Evolutionary conservation across 371 early-diverging fungal species (phyloP), one percentile per base, ranked within the genome.

Genomic region (Mortierella sp.): DNA sequence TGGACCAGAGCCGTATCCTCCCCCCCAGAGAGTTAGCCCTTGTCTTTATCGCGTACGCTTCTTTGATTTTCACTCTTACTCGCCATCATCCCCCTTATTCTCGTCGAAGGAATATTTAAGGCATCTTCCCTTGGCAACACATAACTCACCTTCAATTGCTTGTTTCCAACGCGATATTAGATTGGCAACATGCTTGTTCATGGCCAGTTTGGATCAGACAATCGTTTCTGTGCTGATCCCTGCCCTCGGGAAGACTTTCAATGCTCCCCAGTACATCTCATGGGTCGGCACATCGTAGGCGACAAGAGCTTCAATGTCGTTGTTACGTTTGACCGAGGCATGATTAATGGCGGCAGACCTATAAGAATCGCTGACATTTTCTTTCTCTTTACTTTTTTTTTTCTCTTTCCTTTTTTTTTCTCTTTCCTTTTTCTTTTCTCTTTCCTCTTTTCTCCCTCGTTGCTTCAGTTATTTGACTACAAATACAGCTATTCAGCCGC

Each of bases 181-280:
- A 5, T 31, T 83, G 21, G 74, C 75, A 48, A 51, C 80, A 37
- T 78, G 77, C 6, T 69, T 83, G 26, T 85, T 85, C 69, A 78
- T 85, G 85, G 85, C 85, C n/a, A 75, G 76, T 48, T 67, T 85
- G 74, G 85, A 85, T 48, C 61, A 92, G 86, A 95, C 95, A 0
- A 95, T 96, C 71, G 94, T 96, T 50, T 89, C 94, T 2, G 94
- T 93, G 1, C 92, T 95, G 72, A 88, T 95, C 57, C 94, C 95
- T 5, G 88, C 87, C 11, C 93, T 96, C 72, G 92, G 93, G 50
- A 90, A 90, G 34, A 92, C 93, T n/a, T 96, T 96, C 79, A 84
- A 94, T 53, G 88, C 91, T 0, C 87, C 91, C 16, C 82, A 85
- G 55, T 80, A 88, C 71, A 87, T 91, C 74, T 79, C 91, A 5